Conservation (phyloP, 129 eudicot genomes). For the Glebionis coronaria region DNA sequence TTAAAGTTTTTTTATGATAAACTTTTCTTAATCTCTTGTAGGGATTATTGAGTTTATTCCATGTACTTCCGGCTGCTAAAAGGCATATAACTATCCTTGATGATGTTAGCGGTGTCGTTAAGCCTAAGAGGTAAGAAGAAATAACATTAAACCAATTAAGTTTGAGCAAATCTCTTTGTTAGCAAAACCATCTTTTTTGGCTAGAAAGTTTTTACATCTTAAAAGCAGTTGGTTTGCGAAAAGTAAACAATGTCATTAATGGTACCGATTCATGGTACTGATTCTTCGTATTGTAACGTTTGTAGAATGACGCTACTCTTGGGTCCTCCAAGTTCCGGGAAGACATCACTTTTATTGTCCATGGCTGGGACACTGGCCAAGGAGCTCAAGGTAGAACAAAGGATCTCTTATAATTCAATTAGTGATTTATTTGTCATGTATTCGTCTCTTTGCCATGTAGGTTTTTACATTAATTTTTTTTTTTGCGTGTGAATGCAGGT, state of each 20-base stretch:
- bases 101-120: constrained; percentile 70
- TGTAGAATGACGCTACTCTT: constrained; percentile 75
- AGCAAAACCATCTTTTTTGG: too few relatives aligned
- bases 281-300: background rate
- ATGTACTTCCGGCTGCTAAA: constrained; percentile 49
- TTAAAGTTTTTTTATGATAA: background rate
- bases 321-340: constrained; percentile 91
- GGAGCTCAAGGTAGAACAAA: constrained; percentile 39
- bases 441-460: background rate
- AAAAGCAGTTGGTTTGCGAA: too few relatives aligned
- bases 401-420: background rate
- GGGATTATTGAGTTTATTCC: constrained; percentile 46
- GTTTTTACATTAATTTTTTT: background rate
- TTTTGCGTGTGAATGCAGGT: constrained; percentile 24
- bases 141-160: background rate
- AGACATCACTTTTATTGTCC: constrained; percentile 72
- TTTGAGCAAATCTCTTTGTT: too few relatives aligned
- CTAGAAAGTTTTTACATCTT: too few relatives aligned
- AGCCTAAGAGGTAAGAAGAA: constrained; percentile 55
- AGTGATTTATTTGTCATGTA: background rate
- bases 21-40: constrained; percentile 1
- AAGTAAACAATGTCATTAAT: too few relatives aligned
- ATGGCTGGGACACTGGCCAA: constrained; percentile 64
- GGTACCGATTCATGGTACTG: too few relatives aligned
- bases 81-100: constrained; percentile 55